Base-by-base conservation (phyloP, 768 basidiomycete genomes). In the Termitomyces titanicus region DNA sequence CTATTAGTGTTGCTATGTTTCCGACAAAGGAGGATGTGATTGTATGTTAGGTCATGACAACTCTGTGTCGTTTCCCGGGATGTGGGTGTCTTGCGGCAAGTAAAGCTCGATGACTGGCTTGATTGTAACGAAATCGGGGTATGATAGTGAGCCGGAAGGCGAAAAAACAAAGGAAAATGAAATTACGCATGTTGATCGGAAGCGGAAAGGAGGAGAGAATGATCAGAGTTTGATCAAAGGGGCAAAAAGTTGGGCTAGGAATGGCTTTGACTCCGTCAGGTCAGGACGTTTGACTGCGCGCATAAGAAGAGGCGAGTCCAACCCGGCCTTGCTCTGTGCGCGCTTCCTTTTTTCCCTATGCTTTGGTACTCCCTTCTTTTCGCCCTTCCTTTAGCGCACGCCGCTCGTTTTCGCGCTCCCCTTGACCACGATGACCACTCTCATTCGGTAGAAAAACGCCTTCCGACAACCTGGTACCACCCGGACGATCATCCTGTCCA, bases 381-480 rank as follows among this genome's bases (percentile, higher is more conserved):
- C 38, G 56, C 61, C 51, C 61, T 72, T 33, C 62, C 65, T 47
- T 39, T 70, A 18, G 58, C 59, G 13, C 55, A 60, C 47, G 68
- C 66, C 47, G 63, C 63, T 15, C 50, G 58, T 18, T 54, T 67
- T 22, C 64, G 67, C 9, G 49, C 59, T 43, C 24, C 59, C 47
- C 65, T 66, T 55, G 64, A 70, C 39, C 47, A 47, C 54, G 62
- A 69, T 55, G 68, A 69, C 46, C 66, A 74, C 53, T 38, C 63
- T 31, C 70, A 74, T 57, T 44, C 59, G 29, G 56, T 68, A 33
- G 49, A 59, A 8, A 50, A 61, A 56, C 57, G 64, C 3, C 72
- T 79, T 12, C 74, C 78, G 27, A 63, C 56, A 17, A 53, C 65
- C 7, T 92, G 90, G 90, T 83, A 79, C 64, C 91, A 90, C 49